These are phyloP conservation scores for Trichoderma cornu-damae DNA, from an alignment of 2,329 filamentous ascomycete genomes.

Conservation along the genomic window DNA sequence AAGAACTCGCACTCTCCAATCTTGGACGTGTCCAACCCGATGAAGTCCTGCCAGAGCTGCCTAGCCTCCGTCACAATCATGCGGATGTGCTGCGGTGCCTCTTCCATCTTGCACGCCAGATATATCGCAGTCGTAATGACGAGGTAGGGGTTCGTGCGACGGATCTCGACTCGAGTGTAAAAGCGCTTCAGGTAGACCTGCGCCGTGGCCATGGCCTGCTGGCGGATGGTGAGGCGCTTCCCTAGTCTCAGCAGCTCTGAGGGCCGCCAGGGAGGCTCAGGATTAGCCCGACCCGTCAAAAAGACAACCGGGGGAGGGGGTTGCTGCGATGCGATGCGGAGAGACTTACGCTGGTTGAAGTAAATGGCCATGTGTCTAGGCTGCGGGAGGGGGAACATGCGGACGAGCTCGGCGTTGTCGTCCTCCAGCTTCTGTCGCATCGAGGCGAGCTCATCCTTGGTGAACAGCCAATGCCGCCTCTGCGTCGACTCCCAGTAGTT, in stretches of 20 bases:
- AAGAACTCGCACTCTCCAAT: slow-evolving; percentile 93
- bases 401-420: slow-evolving; percentile 66
- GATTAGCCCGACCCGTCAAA: not conserved
- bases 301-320: too few species aligned
- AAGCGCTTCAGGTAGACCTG: slow-evolving; percentile 94
- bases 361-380: slow-evolving; percentile 81
- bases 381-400: slow-evolving; percentile 78
- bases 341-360: slow-evolving; percentile 73
- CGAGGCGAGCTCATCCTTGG: slow-evolving; percentile 70
- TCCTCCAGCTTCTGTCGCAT: slow-evolving; percentile 73
- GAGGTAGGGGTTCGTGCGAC: slow-evolving; percentile 87
- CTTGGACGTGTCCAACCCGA: slow-evolving; percentile 71
- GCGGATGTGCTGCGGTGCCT: slow-evolving; percentile 92
- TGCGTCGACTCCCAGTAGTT: slow-evolving; percentile 98
- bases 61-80: slow-evolving; percentile 83
- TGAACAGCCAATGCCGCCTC: slow-evolving; percentile 83
- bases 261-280: not conserved
- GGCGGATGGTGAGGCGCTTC: slow-evolving; percentile 76
- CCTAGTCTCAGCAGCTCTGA: slow-evolving; percentile 75
- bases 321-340: not conserved
- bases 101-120: slow-evolving; percentile 95
- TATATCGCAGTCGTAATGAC: slow-evolving; percentile 92
- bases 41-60: slow-evolving; percentile 75
- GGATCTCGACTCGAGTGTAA: slow-evolving; percentile 85
- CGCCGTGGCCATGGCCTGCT: slow-evolving; percentile 90